These are phyloP conservation scores for Recurvomyces mirabilis DNA, from an alignment of 495 filamentous ascomycete species.

Conservation along the genomic window DNA sequence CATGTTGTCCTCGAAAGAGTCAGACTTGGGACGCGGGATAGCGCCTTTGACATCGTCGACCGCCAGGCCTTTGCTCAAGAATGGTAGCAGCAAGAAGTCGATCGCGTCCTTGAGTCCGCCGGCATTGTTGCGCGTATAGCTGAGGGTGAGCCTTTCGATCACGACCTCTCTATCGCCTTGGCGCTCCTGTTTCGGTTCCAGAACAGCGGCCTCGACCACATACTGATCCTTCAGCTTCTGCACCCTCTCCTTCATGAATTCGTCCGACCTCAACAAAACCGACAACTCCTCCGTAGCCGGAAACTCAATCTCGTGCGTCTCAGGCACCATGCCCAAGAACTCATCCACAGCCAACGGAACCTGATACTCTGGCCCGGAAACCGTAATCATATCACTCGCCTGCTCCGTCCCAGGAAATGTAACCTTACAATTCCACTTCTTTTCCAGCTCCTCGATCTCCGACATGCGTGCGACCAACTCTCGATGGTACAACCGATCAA, in stretches of 20 bases:
- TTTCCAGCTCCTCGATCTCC: conserved; percentile 88
- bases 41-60: conserved; percentile 79
- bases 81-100: conserved; percentile 75
- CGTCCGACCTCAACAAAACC: conserved; percentile 63
- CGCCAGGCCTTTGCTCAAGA: conserved; percentile 75
- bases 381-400: conserved; percentile 89
- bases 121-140: conserved; percentile 93
- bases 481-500: conserved; percentile 91
- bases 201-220: conserved; percentile 70
- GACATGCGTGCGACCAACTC: conserved; percentile 75
- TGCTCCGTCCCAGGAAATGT: conserved; percentile 93
- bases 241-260: conserved; percentile 66
- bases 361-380: conserved; percentile 94
- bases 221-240: conserved; percentile 82
- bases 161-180: conserved; percentile 24
- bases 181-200: conserved; percentile 28
- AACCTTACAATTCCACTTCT: conserved; percentile 98
- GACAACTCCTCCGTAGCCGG: conserved; percentile 60
- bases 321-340: conserved; percentile 93
- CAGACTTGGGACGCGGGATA: conserved; percentile 90
- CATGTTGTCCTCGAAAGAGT: conserved; percentile 93
- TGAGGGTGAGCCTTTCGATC: conserved; percentile 47
- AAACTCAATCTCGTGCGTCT: conserved; percentile 82
- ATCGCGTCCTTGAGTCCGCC: conserved; percentile 92
- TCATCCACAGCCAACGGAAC: conserved; percentile 91